phyloP scores from a whole-genome alignment of 345 rosid species.

The Rhizophora mangle region DNA sequence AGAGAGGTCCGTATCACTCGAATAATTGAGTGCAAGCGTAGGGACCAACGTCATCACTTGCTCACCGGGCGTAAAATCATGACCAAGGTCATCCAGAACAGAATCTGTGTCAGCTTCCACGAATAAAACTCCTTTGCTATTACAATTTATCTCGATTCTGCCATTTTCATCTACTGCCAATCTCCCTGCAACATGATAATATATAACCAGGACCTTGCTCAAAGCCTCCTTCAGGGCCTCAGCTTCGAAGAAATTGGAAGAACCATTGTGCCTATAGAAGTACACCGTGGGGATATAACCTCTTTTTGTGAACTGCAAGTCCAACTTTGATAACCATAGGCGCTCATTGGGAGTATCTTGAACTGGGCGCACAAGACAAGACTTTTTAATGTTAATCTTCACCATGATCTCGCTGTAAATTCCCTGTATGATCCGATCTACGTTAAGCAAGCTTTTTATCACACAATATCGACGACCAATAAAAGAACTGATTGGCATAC shows the following conservation, averaged over 20 bases:
- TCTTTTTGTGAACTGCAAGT: conserved; percentile 15
- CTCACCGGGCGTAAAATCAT: background rate
- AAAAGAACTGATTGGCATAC: too few species aligned
- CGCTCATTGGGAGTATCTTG: conserved; percentile 24
- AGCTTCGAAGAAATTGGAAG: conserved; percentile 6
- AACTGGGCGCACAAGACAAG: conserved; percentile 29
- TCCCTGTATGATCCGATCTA: too few species aligned
- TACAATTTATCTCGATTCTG: conserved; percentile 13
- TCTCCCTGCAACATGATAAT: conserved; percentile 24
- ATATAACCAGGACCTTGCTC: conserved; percentile 8
- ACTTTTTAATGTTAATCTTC: conserved; percentile 31
- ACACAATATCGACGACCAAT: too few species aligned
- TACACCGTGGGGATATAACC: conserved; percentile 24
- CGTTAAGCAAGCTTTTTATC: too few species aligned
- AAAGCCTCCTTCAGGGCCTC: conserved; percentile 13
- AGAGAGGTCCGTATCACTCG: background rate
- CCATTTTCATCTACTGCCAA: conserved; percentile 6
- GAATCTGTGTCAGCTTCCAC: conserved; percentile 11
- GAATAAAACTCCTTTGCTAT: conserved; percentile 7
- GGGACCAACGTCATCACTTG: conserved; percentile 11
- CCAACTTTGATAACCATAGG: conserved; percentile 42
- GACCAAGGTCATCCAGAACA: background rate
- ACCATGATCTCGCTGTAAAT: background rate
- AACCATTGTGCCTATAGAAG: conserved; percentile 28
- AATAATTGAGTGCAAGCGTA: background rate